A percentile compares a stretch with the other conserved stretches of the same genome.
These are phyloP conservation scores for Aleurites moluccanus DNA, from an alignment of 441 rosid genomes.

Conservation along the genomic window DNA sequence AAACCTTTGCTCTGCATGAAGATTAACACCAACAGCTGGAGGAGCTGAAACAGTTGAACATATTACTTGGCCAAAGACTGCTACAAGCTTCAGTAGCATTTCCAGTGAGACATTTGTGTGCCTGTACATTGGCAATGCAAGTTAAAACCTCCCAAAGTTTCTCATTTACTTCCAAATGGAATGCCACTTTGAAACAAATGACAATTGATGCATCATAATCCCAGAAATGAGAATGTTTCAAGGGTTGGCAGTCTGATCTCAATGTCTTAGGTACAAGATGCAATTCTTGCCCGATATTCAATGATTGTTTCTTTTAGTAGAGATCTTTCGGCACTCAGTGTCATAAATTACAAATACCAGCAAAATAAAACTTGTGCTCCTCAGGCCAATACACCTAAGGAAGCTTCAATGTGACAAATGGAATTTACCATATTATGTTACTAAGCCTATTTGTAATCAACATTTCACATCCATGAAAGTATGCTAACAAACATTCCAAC, in stretches of 20 bases:
- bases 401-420: background rate
- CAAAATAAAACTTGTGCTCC: background rate
- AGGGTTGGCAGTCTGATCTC: background rate
- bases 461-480: background rate
- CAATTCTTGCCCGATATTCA: background rate
- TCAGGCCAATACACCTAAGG: background rate
- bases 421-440: background rate
- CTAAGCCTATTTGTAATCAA: background rate
- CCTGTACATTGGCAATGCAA: slow-evolving; percentile 40
- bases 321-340: background rate
- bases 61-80: slow-evolving; percentile 68
- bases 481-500: slow-evolving; percentile 5
- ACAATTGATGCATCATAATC: background rate
- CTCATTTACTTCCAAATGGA: background rate
- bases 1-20: slow-evolving; percentile 89
- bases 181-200: background rate
- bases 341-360: background rate
- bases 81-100: slow-evolving; percentile 91
- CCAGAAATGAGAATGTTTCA: background rate
- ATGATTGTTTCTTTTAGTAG: background rate
- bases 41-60: slow-evolving; percentile 71
- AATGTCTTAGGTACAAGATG: background rate
- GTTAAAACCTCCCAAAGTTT: slow-evolving; percentile 5
- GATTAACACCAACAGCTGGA: slow-evolving; percentile 77
- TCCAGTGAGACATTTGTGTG: slow-evolving; percentile 73